Conservation (phyloP, 2,329 filamentous ascomycete species). For the Ophiostoma sp. region DNA sequence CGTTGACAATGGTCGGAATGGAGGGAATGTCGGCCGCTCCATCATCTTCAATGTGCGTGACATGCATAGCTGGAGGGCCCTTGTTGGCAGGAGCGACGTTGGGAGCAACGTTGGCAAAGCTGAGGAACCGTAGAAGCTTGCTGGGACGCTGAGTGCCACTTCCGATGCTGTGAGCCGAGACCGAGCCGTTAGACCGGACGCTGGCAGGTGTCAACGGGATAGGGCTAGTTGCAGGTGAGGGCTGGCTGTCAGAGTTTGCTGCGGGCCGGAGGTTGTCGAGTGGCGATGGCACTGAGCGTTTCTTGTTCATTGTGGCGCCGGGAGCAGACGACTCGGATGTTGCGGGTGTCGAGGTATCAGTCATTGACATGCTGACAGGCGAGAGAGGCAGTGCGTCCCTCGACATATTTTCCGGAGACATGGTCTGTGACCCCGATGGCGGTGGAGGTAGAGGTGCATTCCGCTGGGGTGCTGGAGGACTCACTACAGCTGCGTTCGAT, state of each 20-base stretch:
- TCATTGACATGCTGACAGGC: conserved; percentile 7
- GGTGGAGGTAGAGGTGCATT: conserved; percentile 39
- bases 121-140: conserved; percentile 45
- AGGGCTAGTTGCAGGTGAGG: conserved; percentile 33
- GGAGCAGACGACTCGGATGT: conserved; percentile 5
- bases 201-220: conserved; percentile 36
- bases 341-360: conserved; percentile 5
- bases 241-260: conserved; percentile 25
- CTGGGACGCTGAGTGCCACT: conserved; percentile 40
- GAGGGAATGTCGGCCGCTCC: conserved; percentile 37
- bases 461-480: conserved; percentile 24
- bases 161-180: conserved; percentile 40
- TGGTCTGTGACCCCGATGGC: conserved; percentile 32
- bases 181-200: conserved; percentile 34
- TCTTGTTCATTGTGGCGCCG: conserved; percentile 24
- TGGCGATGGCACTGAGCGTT: conserved; percentile 30
- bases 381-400: conserved; percentile 35
- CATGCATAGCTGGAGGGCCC: conserved; percentile 27
- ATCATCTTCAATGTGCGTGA: conserved; percentile 39
- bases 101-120: conserved; percentile 36
- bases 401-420: conserved; percentile 24
- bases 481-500: not conserved
- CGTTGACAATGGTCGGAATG: conserved; percentile 40
- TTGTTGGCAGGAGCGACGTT: conserved; percentile 27
- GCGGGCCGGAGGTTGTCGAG: conserved; percentile 29